Percentiles rank a stretch among this genome's conserved stretches.
Conservation (phyloP, 306 rosid genomes). For the Mimosa bimucronata region DNA sequence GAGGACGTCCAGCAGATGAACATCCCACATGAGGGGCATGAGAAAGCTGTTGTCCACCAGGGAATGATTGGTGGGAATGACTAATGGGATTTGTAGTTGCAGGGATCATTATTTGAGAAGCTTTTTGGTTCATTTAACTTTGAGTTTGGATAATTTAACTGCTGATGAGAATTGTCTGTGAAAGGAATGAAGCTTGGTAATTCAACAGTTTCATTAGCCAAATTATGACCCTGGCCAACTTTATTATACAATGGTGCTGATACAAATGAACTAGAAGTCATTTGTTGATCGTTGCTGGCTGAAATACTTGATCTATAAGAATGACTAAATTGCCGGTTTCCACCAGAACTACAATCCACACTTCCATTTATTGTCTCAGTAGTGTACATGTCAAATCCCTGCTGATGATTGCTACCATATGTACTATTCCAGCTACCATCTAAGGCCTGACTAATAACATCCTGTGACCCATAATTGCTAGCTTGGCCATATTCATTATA, state of each 20-base stretch:
- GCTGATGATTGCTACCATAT: slow-evolving; percentile 51
- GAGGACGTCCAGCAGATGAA: slow-evolving; percentile 90
- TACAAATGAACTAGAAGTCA: slow-evolving; percentile 54
- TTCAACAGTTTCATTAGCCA: slow-evolving; percentile 56
- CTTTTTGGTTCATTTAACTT: slow-evolving; percentile 47
- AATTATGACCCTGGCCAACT: slow-evolving; percentile 52
- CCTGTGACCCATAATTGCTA: slow-evolving; percentile 49
- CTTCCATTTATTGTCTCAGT: slow-evolving; percentile 38
- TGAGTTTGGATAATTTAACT: slow-evolving; percentile 53
- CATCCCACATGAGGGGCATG: slow-evolving; percentile 63
- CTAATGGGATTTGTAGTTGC: slow-evolving; percentile 53
- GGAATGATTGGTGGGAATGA: slow-evolving; percentile 59
- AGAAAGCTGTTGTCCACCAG: slow-evolving; percentile 56
- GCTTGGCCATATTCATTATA: slow-evolving; percentile 47
- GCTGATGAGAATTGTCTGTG: slow-evolving; percentile 57
- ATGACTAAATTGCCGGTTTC: slow-evolving; percentile 53
- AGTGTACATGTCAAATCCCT: slow-evolving; percentile 47
- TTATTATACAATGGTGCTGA: slow-evolving; percentile 52
- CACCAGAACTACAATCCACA: slow-evolving; percentile 45
- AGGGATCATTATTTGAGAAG: slow-evolving; percentile 53
- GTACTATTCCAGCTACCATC: slow-evolving; percentile 56
- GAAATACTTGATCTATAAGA: slow-evolving; percentile 51
- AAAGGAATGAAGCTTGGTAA: slow-evolving; percentile 48
- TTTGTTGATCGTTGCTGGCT: slow-evolving; percentile 53
- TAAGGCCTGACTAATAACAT: slow-evolving; percentile 46